phyloP scores from a whole-genome alignment of 805 yeast species.

The Ogataea haglerorum region DNA sequence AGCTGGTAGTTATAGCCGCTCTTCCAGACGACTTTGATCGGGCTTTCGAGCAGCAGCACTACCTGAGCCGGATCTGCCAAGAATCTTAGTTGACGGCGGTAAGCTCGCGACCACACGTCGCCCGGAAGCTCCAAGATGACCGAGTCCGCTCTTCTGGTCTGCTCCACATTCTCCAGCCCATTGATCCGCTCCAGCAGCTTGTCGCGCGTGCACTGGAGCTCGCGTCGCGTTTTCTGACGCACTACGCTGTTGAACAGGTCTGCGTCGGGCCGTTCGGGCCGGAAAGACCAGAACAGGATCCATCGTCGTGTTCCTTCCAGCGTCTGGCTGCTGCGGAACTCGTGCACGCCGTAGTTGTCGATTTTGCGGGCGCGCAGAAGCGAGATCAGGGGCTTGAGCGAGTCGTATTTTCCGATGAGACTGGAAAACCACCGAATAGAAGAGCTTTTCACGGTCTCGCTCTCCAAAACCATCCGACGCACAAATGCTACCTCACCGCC shows the following conservation, averaged over 20 bases:
- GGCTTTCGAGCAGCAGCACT: constrained; percentile 10
- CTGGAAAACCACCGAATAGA: constrained; percentile 40
- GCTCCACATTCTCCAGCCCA: not conserved
- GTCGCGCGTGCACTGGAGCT: constrained; percentile 3
- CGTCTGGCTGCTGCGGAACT: constrained; percentile 26
- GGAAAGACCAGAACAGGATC: constrained; percentile 38
- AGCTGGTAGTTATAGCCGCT: constrained; percentile 22
- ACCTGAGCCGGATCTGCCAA: constrained; percentile 7
- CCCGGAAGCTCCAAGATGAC: constrained; percentile 6
- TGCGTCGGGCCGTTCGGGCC: constrained; percentile 13
- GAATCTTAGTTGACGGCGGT: constrained; percentile 18
- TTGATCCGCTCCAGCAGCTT: constrained; percentile 1
- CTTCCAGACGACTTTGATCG: constrained; percentile 20
- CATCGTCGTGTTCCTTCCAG: constrained; percentile 32
- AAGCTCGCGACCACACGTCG: constrained; percentile 32
- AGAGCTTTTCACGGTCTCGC: constrained; percentile 14
- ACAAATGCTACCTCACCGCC: constrained; percentile 49
- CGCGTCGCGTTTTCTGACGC: constrained; percentile 3
- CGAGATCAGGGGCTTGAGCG: constrained; percentile 15
- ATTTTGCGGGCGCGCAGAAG: constrained; percentile 4
- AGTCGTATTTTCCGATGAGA: constrained; percentile 21
- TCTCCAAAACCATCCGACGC: constrained; percentile 33
- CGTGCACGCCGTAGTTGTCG: constrained; percentile 32
- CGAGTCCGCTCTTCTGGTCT: not conserved
- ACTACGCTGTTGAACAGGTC: constrained; percentile 11